These are phyloP conservation scores for Oxytropis ochrocephala DNA, from an alignment of 306 rosid genomes.

Conservation along the genomic window DNA sequence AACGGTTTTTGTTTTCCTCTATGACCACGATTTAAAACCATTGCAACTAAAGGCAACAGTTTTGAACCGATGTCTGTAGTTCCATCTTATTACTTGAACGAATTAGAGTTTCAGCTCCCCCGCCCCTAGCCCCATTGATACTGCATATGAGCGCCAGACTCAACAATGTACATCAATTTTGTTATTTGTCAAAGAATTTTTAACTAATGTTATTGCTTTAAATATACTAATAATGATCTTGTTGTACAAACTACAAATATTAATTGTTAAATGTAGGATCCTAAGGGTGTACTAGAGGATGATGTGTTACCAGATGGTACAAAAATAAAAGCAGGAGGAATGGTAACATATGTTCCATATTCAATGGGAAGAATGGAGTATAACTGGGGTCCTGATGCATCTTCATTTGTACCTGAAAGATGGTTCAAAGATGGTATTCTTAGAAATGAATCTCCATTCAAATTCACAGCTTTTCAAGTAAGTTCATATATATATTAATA, in stretches of 20 bases:
- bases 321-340: slow-evolving; percentile 82
- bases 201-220: not conserved
- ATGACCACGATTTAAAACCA: no score
- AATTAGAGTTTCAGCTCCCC: no score
- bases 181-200: not conserved
- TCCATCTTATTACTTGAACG: no score
- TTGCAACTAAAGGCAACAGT: no score
- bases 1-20: no score
- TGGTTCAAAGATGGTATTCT: slow-evolving; percentile 77
- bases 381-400: slow-evolving; percentile 86
- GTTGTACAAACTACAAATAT: not conserved
- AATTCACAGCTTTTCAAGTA: slow-evolving; percentile 95
- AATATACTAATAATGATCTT: not conserved
- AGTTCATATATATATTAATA: not conserved
- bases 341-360: slow-evolving; percentile 95
- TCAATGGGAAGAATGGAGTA: slow-evolving; percentile 97
- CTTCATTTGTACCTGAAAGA: slow-evolving; percentile 73
- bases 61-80: no score
- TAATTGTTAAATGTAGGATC: slow-evolving; percentile 47
- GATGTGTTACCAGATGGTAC: slow-evolving; percentile 95
- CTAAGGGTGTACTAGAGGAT: slow-evolving; percentile 76
- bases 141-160: no score
- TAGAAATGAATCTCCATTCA: slow-evolving; percentile 70
- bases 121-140: no score
- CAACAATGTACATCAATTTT: not conserved